Evolutionary conservation across 768 basidiomycete species (phyloP), one percentile per base, ranked within the genome.

Genomic region (Favolaschia claudopus): DNA sequence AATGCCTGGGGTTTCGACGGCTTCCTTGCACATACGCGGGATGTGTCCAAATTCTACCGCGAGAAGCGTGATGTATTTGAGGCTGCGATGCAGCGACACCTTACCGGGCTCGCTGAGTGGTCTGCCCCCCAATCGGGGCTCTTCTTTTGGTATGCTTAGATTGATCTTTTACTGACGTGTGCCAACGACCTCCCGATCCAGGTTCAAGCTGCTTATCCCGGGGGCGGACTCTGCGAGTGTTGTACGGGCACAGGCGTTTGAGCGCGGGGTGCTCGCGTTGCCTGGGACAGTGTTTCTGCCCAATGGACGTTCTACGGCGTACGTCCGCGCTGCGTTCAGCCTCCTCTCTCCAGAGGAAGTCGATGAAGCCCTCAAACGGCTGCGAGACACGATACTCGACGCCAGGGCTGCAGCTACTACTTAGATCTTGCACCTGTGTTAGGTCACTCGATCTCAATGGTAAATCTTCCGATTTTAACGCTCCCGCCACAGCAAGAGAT

Each of bases 261-360:
- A 88, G 63, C 83, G 84, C 22, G 95, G 94, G 19, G 91, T 97
- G 8, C 84, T 97, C n/a, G 94, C 92, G 17, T 82, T 97, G 12
- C 95, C 95, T 1, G 95, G 95, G 15, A 87, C 83, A 2, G 87
- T 87, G 19, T 96, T 95, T 77, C 78, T 89, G 54, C 93, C 95
- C 15, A 86, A 82, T 58, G 88, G 86, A 13, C 75, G 82, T 36
- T 85, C 81, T 69, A 88, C 89, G 7, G 79, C 86, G 22, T 92
- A 89, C 69, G 91, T 96, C 27, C 83, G 95, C 38, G 92, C 92
- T 17, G 81, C 91, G 34, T 97, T 96, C 75, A 92, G 91, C 69
- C 70, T 91, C 56, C 76, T 85, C 19, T 76, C 78, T 1, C 84
- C 83, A 53, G 84, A 85, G 31, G 85, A 94, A 37, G 87, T 92